Base-by-base conservation (phyloP, 192 early-diverging fungal genomes). In the Backusella luteola region DNA sequence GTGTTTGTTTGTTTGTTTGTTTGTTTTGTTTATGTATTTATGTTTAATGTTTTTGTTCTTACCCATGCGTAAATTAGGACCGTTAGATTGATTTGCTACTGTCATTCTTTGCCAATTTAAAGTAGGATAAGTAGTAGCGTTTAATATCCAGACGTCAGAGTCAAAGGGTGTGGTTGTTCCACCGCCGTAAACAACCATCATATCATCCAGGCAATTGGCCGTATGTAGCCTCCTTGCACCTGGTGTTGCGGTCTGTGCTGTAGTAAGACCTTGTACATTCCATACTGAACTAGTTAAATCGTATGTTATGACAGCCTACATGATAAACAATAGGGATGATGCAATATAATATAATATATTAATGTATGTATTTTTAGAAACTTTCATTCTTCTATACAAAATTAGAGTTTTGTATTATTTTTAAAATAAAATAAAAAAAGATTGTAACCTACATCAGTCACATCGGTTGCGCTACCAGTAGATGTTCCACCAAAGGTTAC, bases 141-240 rank as follows among this genome's bases (percentile, higher is more conserved):
- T 82, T 26, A 88, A 46, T 17, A 86, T 68, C 87, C 87, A 88
- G 0, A 88, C 82, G 76, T 86, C 85, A n/a, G 83, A 77, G 73
- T 88, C 87, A 42, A 76, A 35, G 0, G 87, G 85, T 7, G 74
- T 73, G 34, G 75, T 82, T 3, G 82, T 79, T 15, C 87, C 87
- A 56, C 87, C 87, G 81, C 93, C 93, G 81, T 89, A 94, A 63
- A 94, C 85, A 71, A 91, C 86, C 89, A 93, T 92, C 26, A 85
- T 86, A 71, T 92, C 84, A 29, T 88, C 73, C 11, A 89, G 59
- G 75, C 93, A 94, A 1, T 89, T 89, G 3, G 93, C 89, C 0
- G 91, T 86, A 42, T 93, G 93, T 67, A 90, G 68, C 19, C 88
- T 80, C 11, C 93, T 86, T 56, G 89, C 78, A 73, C 85, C 79